These are phyloP conservation scores for Chrysoporthe deuterocubensis DNA, from an alignment of 2,329 filamentous ascomycete genomes.

Conservation along the genomic window DNA sequence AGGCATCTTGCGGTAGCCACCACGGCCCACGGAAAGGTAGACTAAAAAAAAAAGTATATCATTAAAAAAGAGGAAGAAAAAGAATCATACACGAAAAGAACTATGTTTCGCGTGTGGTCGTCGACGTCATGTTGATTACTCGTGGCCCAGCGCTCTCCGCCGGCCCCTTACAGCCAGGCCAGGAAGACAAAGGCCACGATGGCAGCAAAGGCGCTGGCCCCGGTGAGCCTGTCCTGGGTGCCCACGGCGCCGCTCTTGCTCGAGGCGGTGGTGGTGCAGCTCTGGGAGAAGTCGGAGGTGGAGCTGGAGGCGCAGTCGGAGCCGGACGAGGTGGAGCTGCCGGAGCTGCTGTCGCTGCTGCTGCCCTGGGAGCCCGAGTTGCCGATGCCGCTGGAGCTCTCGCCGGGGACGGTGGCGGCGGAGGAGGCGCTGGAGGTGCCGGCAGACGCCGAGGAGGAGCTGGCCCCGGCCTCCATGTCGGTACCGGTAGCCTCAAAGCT, in stretches of 20 bases:
- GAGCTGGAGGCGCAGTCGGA: conserved; percentile 38
- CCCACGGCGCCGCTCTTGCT: conserved; percentile 37
- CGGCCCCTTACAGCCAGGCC: conserved; percentile 36
- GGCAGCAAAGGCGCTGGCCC: conserved; percentile 43
- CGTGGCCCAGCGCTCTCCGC: background rate
- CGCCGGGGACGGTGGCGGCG: conserved; percentile 37
- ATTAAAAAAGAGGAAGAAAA: background rate
- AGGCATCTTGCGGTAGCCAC: background rate
- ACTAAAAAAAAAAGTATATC: conserved; percentile 15
- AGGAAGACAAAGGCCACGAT: conserved; percentile 41
- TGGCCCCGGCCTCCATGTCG: conserved; percentile 63
- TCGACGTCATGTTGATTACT: conserved; percentile 12
- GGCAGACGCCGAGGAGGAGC: conserved; percentile 29
- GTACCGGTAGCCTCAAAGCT: conserved; percentile 82
- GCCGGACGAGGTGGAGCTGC: conserved; percentile 17
- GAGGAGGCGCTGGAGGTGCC: conserved; percentile 25
- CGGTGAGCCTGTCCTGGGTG: conserved; percentile 36
- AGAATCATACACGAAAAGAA: conserved; percentile 12
- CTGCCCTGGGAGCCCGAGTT: conserved; percentile 29
- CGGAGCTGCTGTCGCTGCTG: conserved; percentile 31
- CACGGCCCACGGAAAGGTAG: background rate
- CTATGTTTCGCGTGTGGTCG: conserved; percentile 13
- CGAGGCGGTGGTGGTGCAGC: conserved; percentile 37
- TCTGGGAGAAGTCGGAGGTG: conserved; percentile 37
- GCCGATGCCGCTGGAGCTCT: conserved; percentile 34